Evolutionary conservation across 2,329 filamentous ascomycete species (phyloP), one percentile per base, ranked within the genome.

Genomic region (Fusarium sacchari): DNA sequence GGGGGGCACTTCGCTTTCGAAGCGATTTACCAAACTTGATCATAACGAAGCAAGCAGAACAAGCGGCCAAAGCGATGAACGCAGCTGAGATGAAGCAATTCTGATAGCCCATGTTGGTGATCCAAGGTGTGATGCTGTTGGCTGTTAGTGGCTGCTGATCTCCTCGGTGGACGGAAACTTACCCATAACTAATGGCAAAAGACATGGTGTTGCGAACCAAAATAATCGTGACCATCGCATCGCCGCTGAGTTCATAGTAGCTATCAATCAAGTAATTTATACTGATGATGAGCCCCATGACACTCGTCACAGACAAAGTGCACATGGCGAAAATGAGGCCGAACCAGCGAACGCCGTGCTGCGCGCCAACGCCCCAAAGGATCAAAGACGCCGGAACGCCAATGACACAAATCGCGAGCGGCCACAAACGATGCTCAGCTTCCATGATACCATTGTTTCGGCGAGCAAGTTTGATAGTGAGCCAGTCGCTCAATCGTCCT

Each of bases 111-210:
- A 84, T 75, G 10, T 81, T 75, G 10, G 78, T 81, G 5, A 86
- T 75, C 84, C 84, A 86, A 0, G 84, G 84, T 0, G 84, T 86
- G 34, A 86, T 82, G 22, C 87, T 90, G n/a, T 6, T 5, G 1
- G 15, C 11, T 8, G 39, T 76, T 14, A 77, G 60, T 10, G 14
- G 18, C 30, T 22, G 28, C 14, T 12, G 13, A 26, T 36, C 13
- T 36, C 18, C 12, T 6, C 3, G 12, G 3, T 4, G 2, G 8
- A 5, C 4, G 4, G 7, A 18, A 22, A 65, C 76, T 65, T 50
- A 76, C 76, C 74, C 80, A 46, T 82, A 83, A 18, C 77, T 72
- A 15, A 82, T 79, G 9, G 77, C 81, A 62, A 83, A 83, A 9
- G 78, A 78, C 78, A 83, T 82, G 1, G 81, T 82, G 60, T 83